Base-by-base conservation (phyloP, 164 flowering plant genomes). In the Liquidambar formosana region DNA sequence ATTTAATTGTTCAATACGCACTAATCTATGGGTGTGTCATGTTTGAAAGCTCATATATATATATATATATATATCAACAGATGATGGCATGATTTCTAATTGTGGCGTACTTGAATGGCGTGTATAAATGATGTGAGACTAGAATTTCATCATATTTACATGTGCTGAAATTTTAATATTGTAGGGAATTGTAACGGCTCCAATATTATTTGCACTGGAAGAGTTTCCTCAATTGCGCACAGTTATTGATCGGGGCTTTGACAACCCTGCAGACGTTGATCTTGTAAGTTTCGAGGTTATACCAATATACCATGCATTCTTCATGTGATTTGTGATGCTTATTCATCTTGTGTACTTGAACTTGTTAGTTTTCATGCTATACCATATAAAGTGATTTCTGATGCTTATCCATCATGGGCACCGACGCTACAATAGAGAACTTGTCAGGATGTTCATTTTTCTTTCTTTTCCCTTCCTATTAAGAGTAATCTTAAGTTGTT, bases 131-230 rank as follows among this genome's bases (percentile, higher is more conserved):
- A 26, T 26, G 16, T 57, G 44, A 21, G 21, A 44, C 28, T 3
- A 2, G 48, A n/a, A 3, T 41, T 11, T 26, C 14, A 26, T 47
- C 14, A 5, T 58, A 8, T 45, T 58, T 0, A 16, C 0, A 15
- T 10, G 19, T 45, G 8, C 13, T 5, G 22, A 25, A 11, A 33
- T 61, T 46, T 38, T 27, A 15, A 25, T 66, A 67, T 71, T 69
- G 67, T 49, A 90, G 94, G 94, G 96, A 23, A 89, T 92, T 26
- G 71, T 95, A 49, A 95, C 97, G 4, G 97, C 97, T 70, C 99
- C 99, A 44, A 82, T 95, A 76, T 80, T 95, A 70, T 95, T 83
- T 77, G 99, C 99, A 28, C 83, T 91, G 63, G 97, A 95, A 78
- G 99, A 95, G 78, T 93, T 85, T 70, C 99, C 99, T 69, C 89